Percentiles rank a stretch among this genome's conserved stretches.
Conservation (phyloP, 2,329 filamentous ascomycete genomes). For the Calonectria honghensis region DNA sequence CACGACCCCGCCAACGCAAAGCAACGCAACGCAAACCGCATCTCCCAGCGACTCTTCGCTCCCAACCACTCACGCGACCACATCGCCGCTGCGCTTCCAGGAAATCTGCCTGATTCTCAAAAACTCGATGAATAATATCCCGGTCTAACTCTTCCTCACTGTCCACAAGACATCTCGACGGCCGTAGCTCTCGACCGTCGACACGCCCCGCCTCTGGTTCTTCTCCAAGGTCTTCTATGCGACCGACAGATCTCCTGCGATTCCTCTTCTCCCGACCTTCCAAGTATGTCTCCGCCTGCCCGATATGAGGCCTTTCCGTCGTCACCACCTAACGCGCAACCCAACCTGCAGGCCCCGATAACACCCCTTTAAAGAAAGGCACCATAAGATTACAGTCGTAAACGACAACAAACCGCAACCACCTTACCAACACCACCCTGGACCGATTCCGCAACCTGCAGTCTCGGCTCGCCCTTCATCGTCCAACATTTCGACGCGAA, state of each 20-base stretch:
- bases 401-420: constrained; percentile 39
- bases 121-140: constrained; percentile 55
- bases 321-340: constrained; percentile 26
- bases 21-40: not conserved
- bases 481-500: constrained; percentile 91
- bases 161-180: constrained; percentile 53
- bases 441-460: constrained; percentile 55
- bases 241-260: constrained; percentile 90
- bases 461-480: constrained; percentile 59
- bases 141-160: constrained; percentile 47
- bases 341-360: constrained; percentile 72
- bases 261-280: constrained; percentile 92
- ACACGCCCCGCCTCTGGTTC: constrained; percentile 47
- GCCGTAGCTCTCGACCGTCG: constrained; percentile 52
- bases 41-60: constrained; percentile 1
- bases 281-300: constrained; percentile 78
- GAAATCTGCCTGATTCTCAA: not conserved
- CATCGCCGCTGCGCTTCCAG: constrained; percentile 4
- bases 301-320: not conserved
- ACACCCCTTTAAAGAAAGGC: constrained; percentile 70
- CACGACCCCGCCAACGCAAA: constrained; percentile 39
- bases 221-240: constrained; percentile 81
- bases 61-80: constrained; percentile 49
- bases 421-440: constrained; percentile 38
- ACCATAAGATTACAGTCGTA: constrained; percentile 52